Percentiles rank a stretch among this genome's conserved stretches.
These are phyloP conservation scores for Populus tremula DNA, from an alignment of 345 rosid genomes.

Conservation along the genomic window DNA sequence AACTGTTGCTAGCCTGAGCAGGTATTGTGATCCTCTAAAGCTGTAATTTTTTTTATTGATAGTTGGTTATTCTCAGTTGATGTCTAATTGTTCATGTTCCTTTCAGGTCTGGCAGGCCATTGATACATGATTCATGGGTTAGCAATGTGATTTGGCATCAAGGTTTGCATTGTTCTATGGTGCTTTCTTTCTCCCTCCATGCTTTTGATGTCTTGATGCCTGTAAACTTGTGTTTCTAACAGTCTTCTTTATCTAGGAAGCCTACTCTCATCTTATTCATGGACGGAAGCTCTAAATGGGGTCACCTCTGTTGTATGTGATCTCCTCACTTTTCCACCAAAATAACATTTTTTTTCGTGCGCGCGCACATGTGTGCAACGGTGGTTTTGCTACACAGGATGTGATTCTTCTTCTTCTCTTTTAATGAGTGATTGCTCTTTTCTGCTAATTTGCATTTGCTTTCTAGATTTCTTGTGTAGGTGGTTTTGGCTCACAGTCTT, in stretches of 20 bases:
- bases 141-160: slow-evolving; percentile 72
- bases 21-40: slow-evolving; percentile 41
- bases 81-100: neutral
- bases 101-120: slow-evolving; percentile 79
- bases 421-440: slow-evolving; percentile 3
- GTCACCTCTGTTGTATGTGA: slow-evolving; percentile 80
- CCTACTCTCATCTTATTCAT: slow-evolving; percentile 75
- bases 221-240: slow-evolving; percentile 5
- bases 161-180: slow-evolving; percentile 47
- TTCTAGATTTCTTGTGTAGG: slow-evolving; percentile 90
- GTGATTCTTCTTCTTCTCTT: slow-evolving; percentile 4
- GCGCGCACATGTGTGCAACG: neutral
- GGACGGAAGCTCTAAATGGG: slow-evolving; percentile 78
- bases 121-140: slow-evolving; percentile 75
- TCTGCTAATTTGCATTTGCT: slow-evolving; percentile 17
- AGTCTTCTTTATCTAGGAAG: slow-evolving; percentile 46
- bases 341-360: neutral
- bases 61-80: neutral
- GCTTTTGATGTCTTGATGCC: neutral
- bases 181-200: neutral
- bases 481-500: slow-evolving; percentile 89
- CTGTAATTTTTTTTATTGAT: neutral
- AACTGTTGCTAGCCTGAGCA: slow-evolving; percentile 88
- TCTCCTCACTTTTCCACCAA: slow-evolving; percentile 1
- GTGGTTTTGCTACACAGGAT: neutral